These are phyloP conservation scores for Apiospora marii DNA, from an alignment of 2,329 filamentous ascomycete species.

Conservation along the genomic window DNA sequence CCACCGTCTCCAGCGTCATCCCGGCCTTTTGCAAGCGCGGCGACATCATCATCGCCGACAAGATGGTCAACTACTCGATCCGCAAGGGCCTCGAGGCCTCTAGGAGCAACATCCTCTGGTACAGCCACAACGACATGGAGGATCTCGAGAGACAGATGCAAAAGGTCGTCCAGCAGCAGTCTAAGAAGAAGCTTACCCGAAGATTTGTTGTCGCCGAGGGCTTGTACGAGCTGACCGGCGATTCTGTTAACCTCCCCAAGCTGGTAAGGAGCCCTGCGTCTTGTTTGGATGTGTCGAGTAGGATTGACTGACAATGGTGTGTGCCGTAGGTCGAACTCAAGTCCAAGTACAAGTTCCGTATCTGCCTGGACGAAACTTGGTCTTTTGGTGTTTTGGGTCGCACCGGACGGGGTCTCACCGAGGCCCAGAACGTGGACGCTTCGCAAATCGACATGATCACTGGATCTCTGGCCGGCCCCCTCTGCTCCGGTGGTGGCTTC, in stretches of 20 bases:
- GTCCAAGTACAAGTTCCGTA: slow-evolving; percentile 95
- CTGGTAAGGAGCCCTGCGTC: slow-evolving; percentile 63
- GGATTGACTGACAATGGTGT: slow-evolving; percentile 26
- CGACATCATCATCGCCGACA: slow-evolving; percentile 95
- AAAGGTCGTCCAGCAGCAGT: slow-evolving; percentile 87
- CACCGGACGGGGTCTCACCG: slow-evolving; percentile 90
- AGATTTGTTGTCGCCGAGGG: slow-evolving; percentile 97
- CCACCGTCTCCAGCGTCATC: slow-evolving; percentile 95
- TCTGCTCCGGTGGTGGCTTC: slow-evolving; percentile 94
- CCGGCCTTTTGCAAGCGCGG: slow-evolving; percentile 96
- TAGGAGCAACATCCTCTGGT: slow-evolving; percentile 91
- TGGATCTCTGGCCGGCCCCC: slow-evolving; percentile 86
- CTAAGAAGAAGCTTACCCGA: slow-evolving; percentile 83
- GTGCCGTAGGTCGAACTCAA: slow-evolving; percentile 80
- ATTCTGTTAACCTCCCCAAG: slow-evolving; percentile 83
- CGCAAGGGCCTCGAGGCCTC: slow-evolving; percentile 94
- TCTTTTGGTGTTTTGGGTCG: slow-evolving; percentile 94
- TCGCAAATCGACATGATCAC: slow-evolving; percentile 97
- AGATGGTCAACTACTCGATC: slow-evolving; percentile 91
- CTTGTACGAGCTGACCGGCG: slow-evolving; percentile 89
- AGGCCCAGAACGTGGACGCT: slow-evolving; percentile 95
- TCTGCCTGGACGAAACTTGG: slow-evolving; percentile 97
- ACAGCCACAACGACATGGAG: slow-evolving; percentile 94
- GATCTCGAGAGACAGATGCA: slow-evolving; percentile 87
- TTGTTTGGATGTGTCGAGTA: background rate